phyloP scores from a whole-genome alignment of 2,329 filamentous ascomycete species.

The Fusarium heterosporum region DNA sequence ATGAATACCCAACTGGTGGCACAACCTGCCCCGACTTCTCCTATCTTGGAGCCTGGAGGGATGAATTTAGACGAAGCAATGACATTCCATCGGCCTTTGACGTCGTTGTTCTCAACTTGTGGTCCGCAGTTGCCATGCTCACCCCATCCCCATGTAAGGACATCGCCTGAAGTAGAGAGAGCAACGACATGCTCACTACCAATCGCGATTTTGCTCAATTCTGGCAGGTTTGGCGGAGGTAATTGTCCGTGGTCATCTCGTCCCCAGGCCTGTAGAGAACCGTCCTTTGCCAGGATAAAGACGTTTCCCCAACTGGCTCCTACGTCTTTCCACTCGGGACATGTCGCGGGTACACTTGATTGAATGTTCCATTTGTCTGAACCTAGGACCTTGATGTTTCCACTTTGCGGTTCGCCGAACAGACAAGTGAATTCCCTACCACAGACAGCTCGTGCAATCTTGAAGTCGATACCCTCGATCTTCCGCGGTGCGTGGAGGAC shows the following conservation, averaged over 20 bases:
- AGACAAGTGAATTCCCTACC: constrained; percentile 89
- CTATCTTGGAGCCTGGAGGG: constrained; percentile 63
- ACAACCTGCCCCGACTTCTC: constrained; percentile 82
- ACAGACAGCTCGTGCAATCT: constrained; percentile 75
- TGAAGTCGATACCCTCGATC: constrained; percentile 70
- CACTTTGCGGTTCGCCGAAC: constrained; percentile 65
- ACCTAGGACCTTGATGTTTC: constrained; percentile 75
- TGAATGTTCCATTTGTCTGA: constrained; percentile 78
- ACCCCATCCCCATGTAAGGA: constrained; percentile 94
- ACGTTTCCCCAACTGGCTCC: constrained; percentile 86
- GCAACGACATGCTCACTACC: constrained; percentile 93
- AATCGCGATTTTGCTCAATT: constrained; percentile 73
- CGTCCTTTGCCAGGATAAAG: constrained; percentile 73
- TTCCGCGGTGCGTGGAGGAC: constrained; percentile 70
- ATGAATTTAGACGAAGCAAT: constrained; percentile 70
- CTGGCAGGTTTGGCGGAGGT: constrained; percentile 70
- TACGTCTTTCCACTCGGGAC: constrained; percentile 74
- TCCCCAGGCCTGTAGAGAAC: constrained; percentile 78
- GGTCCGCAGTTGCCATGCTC: constrained; percentile 97
- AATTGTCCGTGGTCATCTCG: constrained; percentile 88
- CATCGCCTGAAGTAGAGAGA: constrained; percentile 71
- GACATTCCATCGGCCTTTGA: constrained; percentile 76
- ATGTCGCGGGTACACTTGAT: constrained; percentile 64
- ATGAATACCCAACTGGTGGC: constrained; percentile 82
- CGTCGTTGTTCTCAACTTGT: constrained; percentile 70